These are phyloP conservation scores for Ogataea trehaloabstinens DNA, from an alignment of 805 yeast genomes.

Conservation along the genomic window DNA sequence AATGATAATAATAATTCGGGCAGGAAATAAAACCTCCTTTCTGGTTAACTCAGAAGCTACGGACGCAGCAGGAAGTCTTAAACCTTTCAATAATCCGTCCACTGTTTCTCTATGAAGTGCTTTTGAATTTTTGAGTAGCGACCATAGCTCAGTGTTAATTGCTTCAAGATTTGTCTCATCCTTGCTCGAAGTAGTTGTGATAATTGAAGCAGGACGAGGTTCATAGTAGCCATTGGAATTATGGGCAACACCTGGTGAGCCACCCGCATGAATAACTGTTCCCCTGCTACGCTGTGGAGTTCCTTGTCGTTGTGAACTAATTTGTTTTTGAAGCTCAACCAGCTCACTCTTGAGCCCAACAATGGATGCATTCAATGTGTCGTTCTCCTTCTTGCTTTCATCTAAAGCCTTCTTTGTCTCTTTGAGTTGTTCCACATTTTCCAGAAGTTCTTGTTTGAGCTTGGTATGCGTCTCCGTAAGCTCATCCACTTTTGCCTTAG, in stretches of 20 bases:
- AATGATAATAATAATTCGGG: slow-evolving; percentile 88
- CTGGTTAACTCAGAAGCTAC: slow-evolving; percentile 79
- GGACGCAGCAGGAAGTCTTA: slow-evolving; percentile 82
- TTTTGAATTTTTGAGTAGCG: slow-evolving; percentile 66
- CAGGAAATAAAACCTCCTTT: slow-evolving; percentile 93
- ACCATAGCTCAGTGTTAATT: slow-evolving; percentile 73
- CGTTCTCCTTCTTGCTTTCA: slow-evolving; percentile 61
- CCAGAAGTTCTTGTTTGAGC: slow-evolving; percentile 60
- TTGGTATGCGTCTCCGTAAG: slow-evolving; percentile 59
- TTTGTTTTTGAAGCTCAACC: slow-evolving; percentile 31
- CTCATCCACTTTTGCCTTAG: slow-evolving; percentile 57
- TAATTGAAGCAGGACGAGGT: slow-evolving; percentile 60
- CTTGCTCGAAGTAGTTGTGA: slow-evolving; percentile 47
- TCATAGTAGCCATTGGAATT: slow-evolving; percentile 36
- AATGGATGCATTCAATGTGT: slow-evolving; percentile 62
- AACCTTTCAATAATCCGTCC: slow-evolving; percentile 78
- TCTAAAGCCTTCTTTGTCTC: slow-evolving; percentile 56
- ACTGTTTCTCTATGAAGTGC: slow-evolving; percentile 79
- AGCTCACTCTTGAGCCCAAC: slow-evolving; percentile 47
- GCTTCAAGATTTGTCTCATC: slow-evolving; percentile 58
- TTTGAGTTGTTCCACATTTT: slow-evolving; percentile 59
- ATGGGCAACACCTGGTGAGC: slow-evolving; percentile 20
- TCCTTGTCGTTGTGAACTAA: slow-evolving; percentile 18
- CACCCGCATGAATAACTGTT: slow-evolving; percentile 23
- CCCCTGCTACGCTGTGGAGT: slow-evolving; percentile 22